These are phyloP conservation scores for Ogataea pini DNA, from an alignment of 805 yeast species.

Conservation along the genomic window DNA sequence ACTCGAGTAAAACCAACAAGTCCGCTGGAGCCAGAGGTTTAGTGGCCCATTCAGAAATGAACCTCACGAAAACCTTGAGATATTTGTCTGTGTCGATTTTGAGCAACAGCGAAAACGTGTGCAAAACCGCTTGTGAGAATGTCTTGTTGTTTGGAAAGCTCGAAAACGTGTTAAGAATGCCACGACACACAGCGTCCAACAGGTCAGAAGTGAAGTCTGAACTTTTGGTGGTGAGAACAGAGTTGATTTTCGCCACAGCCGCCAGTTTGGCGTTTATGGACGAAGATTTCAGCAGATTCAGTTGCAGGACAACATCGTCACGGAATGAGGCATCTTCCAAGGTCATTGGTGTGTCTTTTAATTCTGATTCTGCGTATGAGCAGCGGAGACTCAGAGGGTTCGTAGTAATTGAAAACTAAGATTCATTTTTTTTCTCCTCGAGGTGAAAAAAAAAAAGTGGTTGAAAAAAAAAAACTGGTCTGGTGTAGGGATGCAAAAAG, in stretches of 20 bases:
- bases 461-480: too few species aligned
- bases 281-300: conserved; percentile 31
- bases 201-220: conserved; percentile 23
- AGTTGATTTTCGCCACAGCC: conserved; percentile 34
- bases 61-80: conserved; percentile 38
- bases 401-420: too few species aligned
- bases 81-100: conserved; percentile 30
- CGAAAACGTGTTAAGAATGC: conserved; percentile 48
- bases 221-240: conserved; percentile 9
- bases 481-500: too few species aligned
- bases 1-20: conserved; percentile 55
- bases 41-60: conserved; percentile 37
- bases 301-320: conserved; percentile 10
- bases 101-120: conserved; percentile 41
- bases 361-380: not conserved
- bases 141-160: conserved; percentile 49
- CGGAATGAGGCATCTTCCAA: conserved; percentile 4
- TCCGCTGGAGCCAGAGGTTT: conserved; percentile 53
- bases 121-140: conserved; percentile 46
- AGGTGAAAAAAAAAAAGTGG: too few species aligned
- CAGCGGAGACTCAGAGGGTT: too few species aligned
- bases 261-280: conserved; percentile 39
- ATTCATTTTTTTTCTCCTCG: too few species aligned
- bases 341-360: conserved; percentile 2
- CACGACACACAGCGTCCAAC: conserved; percentile 32